Evolutionary conservation across 106 monocot species (phyloP).

Genomic region (Allium fistulosum): DNA sequence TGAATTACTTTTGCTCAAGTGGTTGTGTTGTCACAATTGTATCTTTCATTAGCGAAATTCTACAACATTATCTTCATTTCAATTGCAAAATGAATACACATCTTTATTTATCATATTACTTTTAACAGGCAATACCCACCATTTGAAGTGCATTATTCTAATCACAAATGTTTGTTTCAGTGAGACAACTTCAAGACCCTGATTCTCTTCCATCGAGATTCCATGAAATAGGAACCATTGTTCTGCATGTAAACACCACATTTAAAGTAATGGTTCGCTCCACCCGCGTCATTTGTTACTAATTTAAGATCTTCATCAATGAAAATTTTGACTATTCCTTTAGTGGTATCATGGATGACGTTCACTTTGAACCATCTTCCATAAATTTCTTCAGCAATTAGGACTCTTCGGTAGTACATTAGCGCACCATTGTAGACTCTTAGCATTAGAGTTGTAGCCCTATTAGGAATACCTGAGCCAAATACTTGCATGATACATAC

Average conservation of each 20-base stretch:
- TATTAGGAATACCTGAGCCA: neutral
- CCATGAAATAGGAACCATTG: slow-evolving; percentile 5
- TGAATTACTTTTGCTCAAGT: no score
- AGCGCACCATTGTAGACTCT: slow-evolving; percentile 13
- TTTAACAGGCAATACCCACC: no score
- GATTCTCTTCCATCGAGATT: slow-evolving; percentile 15
- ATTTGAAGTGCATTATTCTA: no score
- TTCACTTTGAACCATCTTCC: slow-evolving; percentile 2
- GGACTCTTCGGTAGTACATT: neutral
- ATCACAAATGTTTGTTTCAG: neutral
- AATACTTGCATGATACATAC: slow-evolving; percentile 12
- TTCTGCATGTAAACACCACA: slow-evolving; percentile 14
- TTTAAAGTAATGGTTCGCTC: slow-evolving; percentile 6
- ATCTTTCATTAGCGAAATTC: no score
- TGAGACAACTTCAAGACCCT: slow-evolving; percentile 3
- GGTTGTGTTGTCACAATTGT: no score
- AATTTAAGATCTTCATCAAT: slow-evolving; percentile 8
- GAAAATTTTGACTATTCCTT: neutral
- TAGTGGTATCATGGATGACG: neutral
- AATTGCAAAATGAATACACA: no score
- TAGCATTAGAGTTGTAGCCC: slow-evolving; percentile 11
- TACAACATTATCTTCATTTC: no score
- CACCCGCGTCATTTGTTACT: neutral
- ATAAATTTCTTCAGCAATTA: neutral
- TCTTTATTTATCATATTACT: no score